Evolutionary conservation across 2,329 filamentous ascomycete species (phyloP), one percentile per base, ranked within the genome.

Genomic region (Diplodia sapinea): DNA sequence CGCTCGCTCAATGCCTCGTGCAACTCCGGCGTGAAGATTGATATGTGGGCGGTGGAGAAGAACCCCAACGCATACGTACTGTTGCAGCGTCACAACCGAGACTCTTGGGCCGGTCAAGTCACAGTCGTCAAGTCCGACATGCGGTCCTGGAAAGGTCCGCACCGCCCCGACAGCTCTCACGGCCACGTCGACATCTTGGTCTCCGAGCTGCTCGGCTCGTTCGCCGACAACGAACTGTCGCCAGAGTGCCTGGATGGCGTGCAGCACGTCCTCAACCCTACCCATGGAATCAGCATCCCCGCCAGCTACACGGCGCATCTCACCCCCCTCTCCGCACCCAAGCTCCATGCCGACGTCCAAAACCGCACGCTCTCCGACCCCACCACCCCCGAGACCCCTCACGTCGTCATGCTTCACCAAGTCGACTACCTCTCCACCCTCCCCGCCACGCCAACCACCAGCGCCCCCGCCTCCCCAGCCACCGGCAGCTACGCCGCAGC

Each of bases 31-130:
- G 89, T 97, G 3, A 84, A 88, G 23, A 91, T 98, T 62, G 89
- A 94, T 72, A 86, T 96, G 55, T 98, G 93, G 89, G 95, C 92
- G 0, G 88, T 99, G 3, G 95, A 99, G 80, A 99, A 99, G 85
- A 99, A 99, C 79, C 95, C 93, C 4, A 98, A 99, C 75, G 95
- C 95, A 0, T 98, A 94, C 76, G 94, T 99, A 7, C 89, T 97
- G 71, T 87, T 99, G 2, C 88, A 97, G 70, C 87, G 92, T 29
- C 93, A 96, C 75, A 98, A 98, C 75, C 85, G 89, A 70, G 87
- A 85, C 20, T 76, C 80, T n/a, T 99, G 95, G 95, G 85, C 83
- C 68, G 88, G 89, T 26, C 86, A 86, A 65, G 94, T 97, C 23
- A 94, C 89, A 1, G 87, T 99, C 38, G 90, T 98, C 71, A 96